Evolutionary conservation across 306 rosid species (phyloP).

Genomic region (Vicia sativa): DNA sequence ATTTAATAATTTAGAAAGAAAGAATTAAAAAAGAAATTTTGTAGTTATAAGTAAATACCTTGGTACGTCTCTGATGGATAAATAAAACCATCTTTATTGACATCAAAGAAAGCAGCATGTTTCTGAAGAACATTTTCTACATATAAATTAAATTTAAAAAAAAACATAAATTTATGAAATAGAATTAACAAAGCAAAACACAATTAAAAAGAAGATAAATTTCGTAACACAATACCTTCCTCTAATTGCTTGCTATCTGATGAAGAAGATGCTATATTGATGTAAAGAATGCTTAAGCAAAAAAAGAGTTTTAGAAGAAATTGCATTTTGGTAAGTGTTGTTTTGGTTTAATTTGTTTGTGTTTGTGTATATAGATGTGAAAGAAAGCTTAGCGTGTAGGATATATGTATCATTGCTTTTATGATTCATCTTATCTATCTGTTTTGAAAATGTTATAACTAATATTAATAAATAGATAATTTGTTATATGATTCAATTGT

Average conservation of each 20-base stretch:
- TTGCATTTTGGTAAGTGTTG: not conserved
- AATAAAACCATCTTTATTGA: conserved; percentile 62
- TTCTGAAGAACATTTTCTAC: conserved; percentile 54
- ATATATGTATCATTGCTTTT: not conserved
- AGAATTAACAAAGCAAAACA: not conserved
- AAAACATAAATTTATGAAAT: not conserved
- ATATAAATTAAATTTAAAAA: not conserved
- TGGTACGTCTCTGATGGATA: conserved; percentile 71
- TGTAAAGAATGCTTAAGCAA: not conserved
- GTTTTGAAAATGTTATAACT: not conserved
- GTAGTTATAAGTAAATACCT: conserved; percentile 38
- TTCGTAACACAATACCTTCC: not conserved
- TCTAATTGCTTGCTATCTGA: not conserved
- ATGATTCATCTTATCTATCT: not conserved
- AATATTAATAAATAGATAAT: too few species aligned
- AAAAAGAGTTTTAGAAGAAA: not conserved
- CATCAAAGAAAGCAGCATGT: conserved; percentile 68
- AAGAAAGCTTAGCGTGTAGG: not conserved
- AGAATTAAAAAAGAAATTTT: not conserved
- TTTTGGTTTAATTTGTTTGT: not conserved
- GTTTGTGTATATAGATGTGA: not conserved
- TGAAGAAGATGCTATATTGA: conserved; percentile 3
- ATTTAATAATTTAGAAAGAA: not conserved
- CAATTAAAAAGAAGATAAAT: not conserved
- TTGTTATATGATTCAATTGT: too few species aligned